Conservation (phyloP, 163 green algal genomes). For the Scenedesmus sp. region DNA sequence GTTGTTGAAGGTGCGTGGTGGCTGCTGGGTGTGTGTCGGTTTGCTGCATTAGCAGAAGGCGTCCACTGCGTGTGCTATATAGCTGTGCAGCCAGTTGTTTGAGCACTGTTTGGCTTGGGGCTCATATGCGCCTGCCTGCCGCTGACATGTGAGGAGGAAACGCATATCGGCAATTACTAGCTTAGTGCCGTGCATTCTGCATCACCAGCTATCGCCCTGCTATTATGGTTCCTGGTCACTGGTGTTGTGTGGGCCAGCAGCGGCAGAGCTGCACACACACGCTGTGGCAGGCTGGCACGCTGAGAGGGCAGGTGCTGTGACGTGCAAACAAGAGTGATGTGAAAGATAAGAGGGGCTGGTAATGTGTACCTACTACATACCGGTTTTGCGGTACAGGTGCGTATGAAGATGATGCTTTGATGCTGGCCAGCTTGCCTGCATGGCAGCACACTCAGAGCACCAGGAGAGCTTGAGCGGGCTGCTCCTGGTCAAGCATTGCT, state of each 20-base stretch:
- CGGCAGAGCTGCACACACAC: neutral
- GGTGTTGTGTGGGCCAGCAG: neutral
- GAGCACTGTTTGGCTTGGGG: neutral
- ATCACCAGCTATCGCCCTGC: neutral
- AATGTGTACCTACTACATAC: neutral
- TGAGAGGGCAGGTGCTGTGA: neutral
- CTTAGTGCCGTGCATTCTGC: too few relatives aligned
- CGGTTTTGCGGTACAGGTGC: too few relatives aligned
- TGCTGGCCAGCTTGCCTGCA: too few relatives aligned
- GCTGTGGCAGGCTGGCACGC: neutral
- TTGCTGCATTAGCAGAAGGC: conserved; percentile 2
- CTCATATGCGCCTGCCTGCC: neutral
- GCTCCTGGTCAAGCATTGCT: too few relatives aligned
- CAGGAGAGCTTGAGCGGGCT: too few relatives aligned
- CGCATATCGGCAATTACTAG: neutral
- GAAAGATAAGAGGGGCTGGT: neutral
- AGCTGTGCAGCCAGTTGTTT: neutral
- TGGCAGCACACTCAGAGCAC: too few relatives aligned
- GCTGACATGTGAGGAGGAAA: neutral
- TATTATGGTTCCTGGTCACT: neutral
- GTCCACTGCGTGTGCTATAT: neutral
- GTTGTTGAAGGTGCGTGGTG: neutral
- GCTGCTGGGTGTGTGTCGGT: neutral
- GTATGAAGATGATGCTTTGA: too few relatives aligned
- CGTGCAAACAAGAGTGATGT: neutral